Evolutionary conservation across 257 asterid genomes (phyloP).

Genomic region (Jacaranda mimosifolia): DNA sequence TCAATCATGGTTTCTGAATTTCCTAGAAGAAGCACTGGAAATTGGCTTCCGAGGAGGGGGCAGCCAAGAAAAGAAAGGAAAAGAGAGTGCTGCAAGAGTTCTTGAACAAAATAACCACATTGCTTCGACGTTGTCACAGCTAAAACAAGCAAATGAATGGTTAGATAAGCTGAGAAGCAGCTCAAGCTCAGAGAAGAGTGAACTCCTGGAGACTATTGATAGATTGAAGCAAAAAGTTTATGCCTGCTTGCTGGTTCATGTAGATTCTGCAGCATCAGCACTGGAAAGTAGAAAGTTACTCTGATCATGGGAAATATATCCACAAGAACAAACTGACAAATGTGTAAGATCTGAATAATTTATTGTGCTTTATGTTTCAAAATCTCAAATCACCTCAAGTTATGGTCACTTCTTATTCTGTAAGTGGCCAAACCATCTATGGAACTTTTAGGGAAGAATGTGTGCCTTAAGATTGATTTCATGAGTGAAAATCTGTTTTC

Average conservation of each 20-base stretch:
- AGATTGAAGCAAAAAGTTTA: slow-evolving; percentile 82
- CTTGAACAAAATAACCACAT: slow-evolving; percentile 65
- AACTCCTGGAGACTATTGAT: slow-evolving; percentile 53
- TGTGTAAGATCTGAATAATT: slow-evolving; percentile 32
- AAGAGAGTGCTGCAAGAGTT: slow-evolving; percentile 38
- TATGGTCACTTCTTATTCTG: background rate
- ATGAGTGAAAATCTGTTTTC: slow-evolving; percentile 6
- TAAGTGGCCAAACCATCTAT: slow-evolving; percentile 21
- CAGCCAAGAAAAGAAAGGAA: slow-evolving; percentile 56
- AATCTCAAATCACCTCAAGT: slow-evolving; percentile 2
- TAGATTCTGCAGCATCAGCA: slow-evolving; percentile 88
- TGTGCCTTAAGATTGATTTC: slow-evolving; percentile 11
- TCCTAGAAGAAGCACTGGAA: slow-evolving; percentile 76
- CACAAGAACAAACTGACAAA: background rate
- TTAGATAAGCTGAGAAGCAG: slow-evolving; percentile 60
- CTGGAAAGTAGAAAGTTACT: slow-evolving; percentile 61
- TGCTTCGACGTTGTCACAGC: slow-evolving; percentile 73
- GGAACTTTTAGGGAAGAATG: background rate
- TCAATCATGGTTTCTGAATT: slow-evolving; percentile 76
- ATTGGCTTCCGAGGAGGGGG: slow-evolving; percentile 53
- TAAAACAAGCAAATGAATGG: slow-evolving; percentile 84
- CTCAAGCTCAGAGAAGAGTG: slow-evolving; percentile 48
- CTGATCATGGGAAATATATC: slow-evolving; percentile 24
- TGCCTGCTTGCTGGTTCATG: slow-evolving; percentile 78
- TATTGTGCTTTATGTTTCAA: slow-evolving; percentile 24